Evolutionary conservation across 169 alveolate genomes (phyloP), one percentile per base, ranked within the genome.

Genomic region (Eimeria sp.): DNA sequence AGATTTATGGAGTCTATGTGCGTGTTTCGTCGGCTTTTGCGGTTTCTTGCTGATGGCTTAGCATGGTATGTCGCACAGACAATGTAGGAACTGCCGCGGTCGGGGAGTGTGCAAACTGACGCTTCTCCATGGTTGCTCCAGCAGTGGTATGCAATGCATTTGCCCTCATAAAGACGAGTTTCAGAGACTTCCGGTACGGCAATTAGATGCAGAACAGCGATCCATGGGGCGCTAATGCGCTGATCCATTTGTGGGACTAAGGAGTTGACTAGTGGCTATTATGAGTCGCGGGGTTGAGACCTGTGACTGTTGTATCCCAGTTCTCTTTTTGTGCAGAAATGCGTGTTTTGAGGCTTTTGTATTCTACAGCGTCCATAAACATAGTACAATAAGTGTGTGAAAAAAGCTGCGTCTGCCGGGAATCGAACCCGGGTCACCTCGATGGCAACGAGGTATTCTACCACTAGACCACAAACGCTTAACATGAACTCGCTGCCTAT

Each of bases 401-500:
- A 82, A 82, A 82, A 25, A 5, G 92, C n/a, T 92, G 96, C 96
- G 96, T 92, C 75, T 98, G 99, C 99, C 99, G 99, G 99, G 99
- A 99, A 98, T 99, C 99, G 99, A 99, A 98, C 99, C 99, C 99
- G 99, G 99, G 99, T 98, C 99, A 98, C 99, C 98, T 98, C 99
- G 99, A 98, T 99, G 99, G 99, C 99, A 99, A 99, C 99, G 99
- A 98, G 98, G 99, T 98, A 99, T 99, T 98, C 99, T 99, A 98
- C 99, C 99, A 98, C 99, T 99, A 98, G 99, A 99, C 99, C 99
- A 99, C 99, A 98, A 63, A 92, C 96, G 96, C 96, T 30, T 6
- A 25, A 3, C 0, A 9, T 9, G 5, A 3, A 18, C 7, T 0
- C 1, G 18, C n/a, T 5, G 9, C 70, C 20, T 6, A n/a, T 20